Conservation (phyloP, 805 yeast species). For the Suhomyces sp. region DNA sequence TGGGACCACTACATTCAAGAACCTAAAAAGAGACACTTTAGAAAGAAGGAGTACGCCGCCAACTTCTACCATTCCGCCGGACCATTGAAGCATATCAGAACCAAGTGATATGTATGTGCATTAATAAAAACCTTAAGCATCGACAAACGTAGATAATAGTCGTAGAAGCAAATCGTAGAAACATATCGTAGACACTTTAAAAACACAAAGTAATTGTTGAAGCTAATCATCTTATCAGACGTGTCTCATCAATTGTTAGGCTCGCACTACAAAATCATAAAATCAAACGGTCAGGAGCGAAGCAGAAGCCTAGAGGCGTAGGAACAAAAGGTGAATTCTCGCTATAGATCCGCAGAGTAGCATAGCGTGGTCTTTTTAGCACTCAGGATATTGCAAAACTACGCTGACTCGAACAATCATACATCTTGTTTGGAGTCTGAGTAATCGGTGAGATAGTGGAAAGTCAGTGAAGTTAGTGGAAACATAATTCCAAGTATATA, state of each 20-base stretch:
- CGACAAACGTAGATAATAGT: too few species aligned
- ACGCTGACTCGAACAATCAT: background rate
- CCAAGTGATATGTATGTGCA: constrained; percentile 46
- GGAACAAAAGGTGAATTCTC: background rate
- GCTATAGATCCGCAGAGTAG: background rate
- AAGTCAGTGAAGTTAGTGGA: background rate
- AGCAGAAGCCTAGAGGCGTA: background rate
- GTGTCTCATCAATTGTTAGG: background rate
- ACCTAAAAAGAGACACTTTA: constrained; percentile 71
- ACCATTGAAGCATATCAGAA: constrained; percentile 75
- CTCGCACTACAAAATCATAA: constrained; percentile 3
- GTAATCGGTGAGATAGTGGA: background rate
- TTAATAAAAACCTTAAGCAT: background rate
- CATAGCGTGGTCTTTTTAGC: background rate
- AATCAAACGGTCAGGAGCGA: background rate
- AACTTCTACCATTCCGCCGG: constrained; percentile 70
- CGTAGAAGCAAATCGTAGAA: background rate
- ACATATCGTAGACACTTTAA: background rate
- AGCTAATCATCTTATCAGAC: background rate
- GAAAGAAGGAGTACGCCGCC: constrained; percentile 68
- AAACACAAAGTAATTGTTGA: too few species aligned
- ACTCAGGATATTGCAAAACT: background rate
- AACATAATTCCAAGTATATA: background rate
- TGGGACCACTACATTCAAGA: constrained; percentile 83
- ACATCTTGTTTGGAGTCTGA: background rate